These are phyloP conservation scores for Galerina marginata DNA, from an alignment of 768 basidiomycete species.

Conservation along the genomic window DNA sequence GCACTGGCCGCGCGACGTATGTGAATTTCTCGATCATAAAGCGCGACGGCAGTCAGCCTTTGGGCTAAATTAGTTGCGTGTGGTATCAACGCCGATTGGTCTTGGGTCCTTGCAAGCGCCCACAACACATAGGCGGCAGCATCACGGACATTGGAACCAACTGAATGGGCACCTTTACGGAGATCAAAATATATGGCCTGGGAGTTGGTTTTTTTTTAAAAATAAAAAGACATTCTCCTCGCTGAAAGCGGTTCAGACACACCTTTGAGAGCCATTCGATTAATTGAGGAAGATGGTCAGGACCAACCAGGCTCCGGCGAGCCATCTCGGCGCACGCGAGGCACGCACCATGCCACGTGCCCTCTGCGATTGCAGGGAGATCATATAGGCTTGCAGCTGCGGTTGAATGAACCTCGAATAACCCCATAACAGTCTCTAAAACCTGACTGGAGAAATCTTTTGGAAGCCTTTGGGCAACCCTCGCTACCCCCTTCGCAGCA, in stretches of 20 bases:
- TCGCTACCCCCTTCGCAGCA: slow-evolving; percentile 88
- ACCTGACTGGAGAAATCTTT: slow-evolving; percentile 77
- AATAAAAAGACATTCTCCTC: slow-evolving; percentile 2
- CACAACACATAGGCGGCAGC: slow-evolving; percentile 94
- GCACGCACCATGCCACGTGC: slow-evolving; percentile 94
- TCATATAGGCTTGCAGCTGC: slow-evolving; percentile 70
- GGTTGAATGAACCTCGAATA: slow-evolving; percentile 80
- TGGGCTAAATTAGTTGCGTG: slow-evolving; percentile 71
- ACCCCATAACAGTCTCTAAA: slow-evolving; percentile 73
- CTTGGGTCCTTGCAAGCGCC: slow-evolving; percentile 87
- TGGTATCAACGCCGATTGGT: slow-evolving; percentile 58
- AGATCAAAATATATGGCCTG: slow-evolving; percentile 94
- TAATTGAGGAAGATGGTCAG: slow-evolving; percentile 61
- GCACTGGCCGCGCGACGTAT: slow-evolving; percentile 96
- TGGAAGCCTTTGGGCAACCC: slow-evolving; percentile 83
- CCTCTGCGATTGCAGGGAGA: slow-evolving; percentile 78
- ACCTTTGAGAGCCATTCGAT: slow-evolving; percentile 87
- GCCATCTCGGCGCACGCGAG: slow-evolving; percentile 93
- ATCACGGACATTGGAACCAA: slow-evolving; percentile 94
- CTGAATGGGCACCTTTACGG: slow-evolving; percentile 88
- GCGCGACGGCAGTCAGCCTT: slow-evolving; percentile 75
- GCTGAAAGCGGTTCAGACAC: slow-evolving; percentile 13
- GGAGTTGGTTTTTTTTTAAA: background rate
- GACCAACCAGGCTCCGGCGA: slow-evolving; percentile 73
- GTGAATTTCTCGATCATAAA: slow-evolving; percentile 93